Evolutionary conservation across 202 grass and related monocot genomes (phyloP), one percentile per base, ranked within the genome.

Genomic region (Zizania palustris): DNA sequence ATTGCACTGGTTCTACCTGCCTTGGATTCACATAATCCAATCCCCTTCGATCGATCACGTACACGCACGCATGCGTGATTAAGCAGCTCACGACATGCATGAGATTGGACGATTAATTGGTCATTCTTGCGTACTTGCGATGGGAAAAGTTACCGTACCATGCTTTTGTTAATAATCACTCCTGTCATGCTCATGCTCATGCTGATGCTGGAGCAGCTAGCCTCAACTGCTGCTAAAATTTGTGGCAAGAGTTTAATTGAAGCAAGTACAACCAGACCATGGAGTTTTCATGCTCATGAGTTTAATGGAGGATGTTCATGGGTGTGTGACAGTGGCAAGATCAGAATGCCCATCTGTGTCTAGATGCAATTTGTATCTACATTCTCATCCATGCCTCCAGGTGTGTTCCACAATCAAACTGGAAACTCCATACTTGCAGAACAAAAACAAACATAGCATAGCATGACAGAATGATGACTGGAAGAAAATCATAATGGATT

Each of bases 261-360:
- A 60, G 76, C 12, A 12, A 4, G 77, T 70, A n/a, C 36, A 77
- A 48, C 65, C 3, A 48, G 48, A 69, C 76, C 41, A 51, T 41
- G 11, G 45, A 43, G 40, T 45, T 71, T 28, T 7, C 14, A 15
- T 35, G 55, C 9, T n/a, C n/a, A n/a, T n/a, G n/a, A n/a, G n/a
- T n/a, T n/a, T n/a, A n/a, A n/a, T n/a, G n/a, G n/a, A 35, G 37
- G 4, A 11, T 34, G 2, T 28, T 28, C 28, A 28, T 28, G 28
- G 28, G 28, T 28, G 28, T 28, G 28, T 2, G n/a, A n/a, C 28
- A 2, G 13, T 64, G 15, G 1, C n/a, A 22, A 21, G 53, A 59
- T 33, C 14, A 7, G 11, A 77, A 51, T 41, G 48, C 46, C 38
- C 28, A 34, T 4, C 16, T 51, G 3, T 54, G 74, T 41, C 42